A percentile compares a stretch with the other conserved stretches of the same genome.
Conservation (phyloP, 1,139 yeast species). For the Saccharomyces hybrid region DNA sequence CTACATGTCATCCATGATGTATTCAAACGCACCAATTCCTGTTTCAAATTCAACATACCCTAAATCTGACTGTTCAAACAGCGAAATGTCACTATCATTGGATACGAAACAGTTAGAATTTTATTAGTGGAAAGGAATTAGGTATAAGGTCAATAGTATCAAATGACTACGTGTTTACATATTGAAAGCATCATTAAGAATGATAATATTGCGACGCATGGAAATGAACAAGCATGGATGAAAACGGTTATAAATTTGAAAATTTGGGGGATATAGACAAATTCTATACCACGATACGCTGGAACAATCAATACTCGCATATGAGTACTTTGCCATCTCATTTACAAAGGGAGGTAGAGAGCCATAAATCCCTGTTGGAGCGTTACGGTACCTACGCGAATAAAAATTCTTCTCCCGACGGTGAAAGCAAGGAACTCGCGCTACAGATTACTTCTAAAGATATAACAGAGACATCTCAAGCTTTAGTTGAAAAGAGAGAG, state of each 20-base stretch:
- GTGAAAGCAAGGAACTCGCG: not conserved
- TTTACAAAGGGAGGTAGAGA: conserved; percentile 6
- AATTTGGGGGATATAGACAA: conserved; percentile 15
- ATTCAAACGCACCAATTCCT: too few species aligned
- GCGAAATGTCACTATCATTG: not conserved
- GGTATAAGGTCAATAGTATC: not conserved
- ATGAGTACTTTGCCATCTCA: conserved; percentile 23
- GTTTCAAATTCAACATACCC: not conserved
- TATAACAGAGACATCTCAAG: not conserved
- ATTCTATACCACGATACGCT: conserved; percentile 21
- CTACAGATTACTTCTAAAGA: not conserved
- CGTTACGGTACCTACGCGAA: not conserved
- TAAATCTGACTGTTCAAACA: not conserved
- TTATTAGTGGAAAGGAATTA: not conserved
- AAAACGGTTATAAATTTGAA: conserved; percentile 6
- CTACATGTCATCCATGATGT: not conserved
- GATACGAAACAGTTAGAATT: not conserved
- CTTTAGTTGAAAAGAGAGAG: conserved; percentile 7
- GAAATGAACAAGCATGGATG: conserved; percentile 1
- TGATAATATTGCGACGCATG: not conserved
- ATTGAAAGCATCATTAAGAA: not conserved
- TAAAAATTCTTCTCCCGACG: not conserved
- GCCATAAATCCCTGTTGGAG: not conserved
- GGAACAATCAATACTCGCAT: conserved; percentile 28
- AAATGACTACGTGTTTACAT: not conserved